These are phyloP conservation scores for Picea abies DNA, from an alignment of 83 land plant genomes.

Conservation along the genomic window DNA sequence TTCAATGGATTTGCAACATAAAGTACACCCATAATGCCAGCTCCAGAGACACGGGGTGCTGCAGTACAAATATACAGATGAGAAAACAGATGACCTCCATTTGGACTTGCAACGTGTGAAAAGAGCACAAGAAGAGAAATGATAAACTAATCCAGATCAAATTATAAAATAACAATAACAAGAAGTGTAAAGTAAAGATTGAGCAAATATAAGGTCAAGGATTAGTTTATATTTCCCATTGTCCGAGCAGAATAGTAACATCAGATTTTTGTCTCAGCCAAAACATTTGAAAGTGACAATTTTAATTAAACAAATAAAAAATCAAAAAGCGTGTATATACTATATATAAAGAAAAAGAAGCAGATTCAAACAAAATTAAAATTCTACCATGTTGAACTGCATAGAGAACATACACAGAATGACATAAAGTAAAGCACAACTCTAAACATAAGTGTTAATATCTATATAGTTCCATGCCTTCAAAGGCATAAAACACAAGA, in stretches of 20 bases:
- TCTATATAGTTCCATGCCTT: neutral
- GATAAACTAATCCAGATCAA: neutral
- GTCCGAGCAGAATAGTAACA: neutral
- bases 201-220: neutral
- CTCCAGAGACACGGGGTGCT: conserved; percentile 24
- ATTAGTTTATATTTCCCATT: neutral
- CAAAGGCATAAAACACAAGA: neutral
- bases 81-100: neutral
- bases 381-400: neutral
- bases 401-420: neutral
- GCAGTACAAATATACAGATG: conserved; percentile 18
- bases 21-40: conserved; percentile 24
- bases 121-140: neutral
- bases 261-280: neutral
- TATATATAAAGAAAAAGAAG: too few relatives aligned
- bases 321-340: too few relatives aligned
- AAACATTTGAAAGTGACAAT: neutral
- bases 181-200: neutral
- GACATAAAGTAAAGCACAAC: neutral
- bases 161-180: neutral
- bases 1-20: conserved; percentile 29
- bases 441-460: neutral
- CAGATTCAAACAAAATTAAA: neutral
- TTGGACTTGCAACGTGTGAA: neutral
- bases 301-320: neutral